Evolutionary conservation across 1,284 basidiomycete genomes (phyloP).

Genomic region (Singerocomus rubriflavus): DNA sequence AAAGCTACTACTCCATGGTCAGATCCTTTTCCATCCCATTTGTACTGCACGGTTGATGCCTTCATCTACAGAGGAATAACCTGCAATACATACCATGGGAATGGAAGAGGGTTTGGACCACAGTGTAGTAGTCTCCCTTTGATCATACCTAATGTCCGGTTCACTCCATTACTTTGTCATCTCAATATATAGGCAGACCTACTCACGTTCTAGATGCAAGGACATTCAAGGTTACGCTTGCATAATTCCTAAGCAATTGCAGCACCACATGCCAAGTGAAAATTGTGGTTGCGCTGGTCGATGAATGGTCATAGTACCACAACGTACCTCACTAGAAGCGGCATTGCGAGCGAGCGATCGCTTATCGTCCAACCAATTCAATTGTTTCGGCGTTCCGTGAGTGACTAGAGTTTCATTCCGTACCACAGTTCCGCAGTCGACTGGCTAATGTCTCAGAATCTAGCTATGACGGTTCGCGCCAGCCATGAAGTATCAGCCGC

Average conservation of each 20-base stretch:
- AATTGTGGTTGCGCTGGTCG: neutral
- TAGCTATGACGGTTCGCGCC: neutral
- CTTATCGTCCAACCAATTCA: neutral
- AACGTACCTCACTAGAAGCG: neutral
- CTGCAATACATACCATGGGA: slow-evolving; percentile 32
- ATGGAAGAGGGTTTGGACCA: slow-evolving; percentile 31
- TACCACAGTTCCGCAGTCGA: neutral
- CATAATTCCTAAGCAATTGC: neutral
- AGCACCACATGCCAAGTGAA: neutral
- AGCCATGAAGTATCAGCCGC: neutral
- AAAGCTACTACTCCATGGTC: slow-evolving; percentile 28
- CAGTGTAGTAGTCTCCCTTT: slow-evolving; percentile 13
- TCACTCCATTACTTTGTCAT: neutral
- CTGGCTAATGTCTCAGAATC: neutral
- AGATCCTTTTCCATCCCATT: slow-evolving; percentile 29
- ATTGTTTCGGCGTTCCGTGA: neutral
- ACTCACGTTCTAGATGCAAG: slow-evolving; percentile 4
- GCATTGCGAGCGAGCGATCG: neutral
- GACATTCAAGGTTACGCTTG: neutral
- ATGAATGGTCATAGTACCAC: neutral
- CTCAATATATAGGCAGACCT: neutral
- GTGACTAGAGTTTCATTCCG: neutral
- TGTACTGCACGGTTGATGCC: slow-evolving; percentile 27
- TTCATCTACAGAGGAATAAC: slow-evolving; percentile 15
- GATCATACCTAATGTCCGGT: slow-evolving; percentile 3